Percentiles rank a stretch among this genome's conserved stretches.
Conservation (phyloP, 371 early-diverging fungal genomes). For the Massospora cicadina region DNA sequence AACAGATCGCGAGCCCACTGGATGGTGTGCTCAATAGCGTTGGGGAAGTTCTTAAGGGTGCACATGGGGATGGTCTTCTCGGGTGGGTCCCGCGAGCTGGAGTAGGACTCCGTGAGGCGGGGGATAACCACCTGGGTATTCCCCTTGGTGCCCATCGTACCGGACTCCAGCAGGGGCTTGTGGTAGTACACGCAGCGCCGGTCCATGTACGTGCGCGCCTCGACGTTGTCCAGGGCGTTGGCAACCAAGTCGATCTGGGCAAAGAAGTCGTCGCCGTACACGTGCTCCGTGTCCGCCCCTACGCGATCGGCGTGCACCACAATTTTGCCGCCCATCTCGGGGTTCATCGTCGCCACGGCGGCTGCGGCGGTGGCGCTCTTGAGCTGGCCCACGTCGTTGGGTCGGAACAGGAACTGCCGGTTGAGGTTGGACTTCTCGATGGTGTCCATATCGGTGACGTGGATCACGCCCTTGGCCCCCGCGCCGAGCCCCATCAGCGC, state of each 20-base stretch:
- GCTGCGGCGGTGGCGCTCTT: constrained; percentile 90
- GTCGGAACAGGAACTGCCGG: constrained; percentile 95
- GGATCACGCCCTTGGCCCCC: constrained; percentile 66
- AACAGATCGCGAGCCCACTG: constrained; percentile 99
- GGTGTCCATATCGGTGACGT: constrained; percentile 99
- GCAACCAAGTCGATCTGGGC: constrained; percentile 78
- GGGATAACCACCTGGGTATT: constrained; percentile 98
- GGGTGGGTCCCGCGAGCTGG: constrained; percentile 96
- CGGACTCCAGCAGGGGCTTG: constrained; percentile 95
- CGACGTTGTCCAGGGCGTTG: constrained; percentile 99
- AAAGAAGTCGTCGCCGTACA: constrained; percentile 95
- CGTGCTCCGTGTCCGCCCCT: constrained; percentile 87
- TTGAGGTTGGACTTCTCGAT: constrained; percentile 97
- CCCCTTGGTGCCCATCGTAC: constrained; percentile 99
- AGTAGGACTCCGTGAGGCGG: constrained; percentile 94
- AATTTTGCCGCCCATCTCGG: constrained; percentile 63
- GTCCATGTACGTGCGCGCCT: constrained; percentile 98
- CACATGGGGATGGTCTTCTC: constrained; percentile 99
- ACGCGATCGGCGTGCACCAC: constrained; percentile 86
- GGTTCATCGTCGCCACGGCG: constrained; percentile 91
- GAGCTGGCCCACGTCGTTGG: constrained; percentile 78
- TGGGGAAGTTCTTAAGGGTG: constrained; percentile 99
- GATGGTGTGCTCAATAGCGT: constrained; percentile 99
- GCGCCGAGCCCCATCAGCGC: constrained; percentile 96
- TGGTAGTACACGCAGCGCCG: constrained; percentile 89